A percentile compares a stretch with the other conserved stretches of the same genome.
Evolutionary conservation across 1,284 basidiomycete species (phyloP).

Genomic region (Apiotrichum veenhuisii): DNA sequence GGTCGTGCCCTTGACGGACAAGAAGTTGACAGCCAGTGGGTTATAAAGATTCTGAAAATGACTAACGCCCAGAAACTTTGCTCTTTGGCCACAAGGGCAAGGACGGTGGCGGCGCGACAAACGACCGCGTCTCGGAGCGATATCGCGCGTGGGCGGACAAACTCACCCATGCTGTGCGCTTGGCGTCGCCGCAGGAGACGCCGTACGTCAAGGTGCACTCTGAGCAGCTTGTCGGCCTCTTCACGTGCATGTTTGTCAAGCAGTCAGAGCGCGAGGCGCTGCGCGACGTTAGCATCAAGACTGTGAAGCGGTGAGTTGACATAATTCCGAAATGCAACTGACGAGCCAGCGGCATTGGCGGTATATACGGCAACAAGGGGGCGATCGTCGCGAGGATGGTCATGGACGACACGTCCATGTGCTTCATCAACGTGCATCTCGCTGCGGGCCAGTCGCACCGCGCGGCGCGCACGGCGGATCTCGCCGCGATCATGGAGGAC

Average conservation of each 20-base stretch:
- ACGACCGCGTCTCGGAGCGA: conserved; percentile 68
- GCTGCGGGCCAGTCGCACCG: conserved; percentile 87
- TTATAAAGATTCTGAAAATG: conserved; percentile 6
- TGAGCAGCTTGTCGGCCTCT: conserved; percentile 86
- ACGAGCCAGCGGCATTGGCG: conserved; percentile 69
- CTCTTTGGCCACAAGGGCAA: conserved; percentile 70
- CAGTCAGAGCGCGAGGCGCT: conserved; percentile 52
- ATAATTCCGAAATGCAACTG: background rate
- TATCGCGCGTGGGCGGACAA: conserved; percentile 86
- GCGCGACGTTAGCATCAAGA: conserved; percentile 68
- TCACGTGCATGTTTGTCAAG: conserved; percentile 76
- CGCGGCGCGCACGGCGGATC: conserved; percentile 76
- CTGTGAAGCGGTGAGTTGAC: conserved; percentile 61
- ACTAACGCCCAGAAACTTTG: conserved; percentile 59
- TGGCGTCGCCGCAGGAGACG: conserved; percentile 63
- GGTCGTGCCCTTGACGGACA: conserved; percentile 86
- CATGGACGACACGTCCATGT: conserved; percentile 85
- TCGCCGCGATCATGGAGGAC: conserved; percentile 79
- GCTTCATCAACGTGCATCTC: conserved; percentile 93
- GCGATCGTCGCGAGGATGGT: conserved; percentile 86
- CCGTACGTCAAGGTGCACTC: conserved; percentile 77
- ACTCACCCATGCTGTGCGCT: conserved; percentile 66
- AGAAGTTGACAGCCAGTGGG: conserved; percentile 78
- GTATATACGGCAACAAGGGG: conserved; percentile 95
- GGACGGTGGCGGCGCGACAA: conserved; percentile 33